Conservation (phyloP, 805 yeast species). For the Limtongia smithiae region DNA sequence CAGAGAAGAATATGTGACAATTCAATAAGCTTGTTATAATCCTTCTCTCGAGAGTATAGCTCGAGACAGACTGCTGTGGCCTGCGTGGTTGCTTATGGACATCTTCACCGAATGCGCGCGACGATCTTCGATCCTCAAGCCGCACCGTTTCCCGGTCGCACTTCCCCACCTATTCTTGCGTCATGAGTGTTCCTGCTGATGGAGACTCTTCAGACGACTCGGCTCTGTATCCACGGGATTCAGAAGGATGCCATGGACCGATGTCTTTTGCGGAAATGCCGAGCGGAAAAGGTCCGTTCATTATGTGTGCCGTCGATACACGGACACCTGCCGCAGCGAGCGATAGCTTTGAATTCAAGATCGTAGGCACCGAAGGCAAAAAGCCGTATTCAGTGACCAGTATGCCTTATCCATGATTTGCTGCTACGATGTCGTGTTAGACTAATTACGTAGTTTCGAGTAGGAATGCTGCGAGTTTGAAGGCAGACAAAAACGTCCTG, state of each 20-base stretch:
- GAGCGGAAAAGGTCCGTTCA: slow-evolving; percentile 8
- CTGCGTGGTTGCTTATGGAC: no score
- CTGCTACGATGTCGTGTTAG: background rate
- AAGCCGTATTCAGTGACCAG: slow-evolving; percentile 5
- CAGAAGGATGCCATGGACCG: slow-evolving; percentile 7
- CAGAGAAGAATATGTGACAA: no score
- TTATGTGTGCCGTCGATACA: slow-evolving; percentile 12
- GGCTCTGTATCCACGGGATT: background rate
- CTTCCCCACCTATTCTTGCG: no score
- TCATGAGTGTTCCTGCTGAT: background rate
- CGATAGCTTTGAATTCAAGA: background rate
- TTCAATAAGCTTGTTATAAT: no score
- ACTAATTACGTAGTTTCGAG: background rate
- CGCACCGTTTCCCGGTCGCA: no score
- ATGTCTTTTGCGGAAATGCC: slow-evolving; percentile 14
- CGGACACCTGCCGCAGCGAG: background rate
- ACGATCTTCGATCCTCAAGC: no score
- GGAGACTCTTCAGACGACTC: slow-evolving; percentile 1
- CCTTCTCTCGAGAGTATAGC: no score
- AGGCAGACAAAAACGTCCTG: background rate
- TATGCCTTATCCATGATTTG: background rate
- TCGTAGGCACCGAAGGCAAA: slow-evolving; percentile 12
- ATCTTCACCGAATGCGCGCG: no score
- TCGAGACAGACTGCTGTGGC: no score
- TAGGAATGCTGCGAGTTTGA: background rate